phyloP scores from a whole-genome alignment of 148 eudicot genomes.

The Rhododendron williamsianum region DNA sequence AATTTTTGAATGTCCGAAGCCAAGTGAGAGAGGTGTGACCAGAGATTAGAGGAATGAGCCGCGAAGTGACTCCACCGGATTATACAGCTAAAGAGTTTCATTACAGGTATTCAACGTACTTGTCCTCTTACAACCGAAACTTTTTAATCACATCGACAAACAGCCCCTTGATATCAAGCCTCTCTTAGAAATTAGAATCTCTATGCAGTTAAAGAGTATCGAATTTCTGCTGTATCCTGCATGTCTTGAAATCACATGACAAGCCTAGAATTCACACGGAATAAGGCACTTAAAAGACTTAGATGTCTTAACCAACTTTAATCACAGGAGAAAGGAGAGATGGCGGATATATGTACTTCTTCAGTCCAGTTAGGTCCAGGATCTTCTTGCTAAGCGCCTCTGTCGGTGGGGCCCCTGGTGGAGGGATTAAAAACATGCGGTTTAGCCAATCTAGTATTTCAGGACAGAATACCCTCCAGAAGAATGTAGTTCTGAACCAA shows the following conservation, averaged over 20 bases:
- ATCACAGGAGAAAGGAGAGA: conserved; percentile 26
- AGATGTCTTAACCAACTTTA: conserved; percentile 4
- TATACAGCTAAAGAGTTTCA: neutral
- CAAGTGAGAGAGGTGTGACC: neutral
- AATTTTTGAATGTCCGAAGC: neutral
- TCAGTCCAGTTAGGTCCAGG: conserved; percentile 42
- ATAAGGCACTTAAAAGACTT: neutral
- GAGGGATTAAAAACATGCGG: conserved; percentile 22
- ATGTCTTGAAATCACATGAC: neutral
- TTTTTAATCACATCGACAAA: neutral
- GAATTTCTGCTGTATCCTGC: neutral
- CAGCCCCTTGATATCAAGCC: neutral
- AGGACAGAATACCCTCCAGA: conserved; percentile 36
- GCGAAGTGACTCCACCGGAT: neutral
- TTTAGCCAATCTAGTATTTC: conserved; percentile 35
- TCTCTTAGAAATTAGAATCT: neutral
- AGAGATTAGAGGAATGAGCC: neutral
- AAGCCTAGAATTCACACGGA: neutral
- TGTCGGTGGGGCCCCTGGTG: conserved; percentile 30
- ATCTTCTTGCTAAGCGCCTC: conserved; percentile 44
- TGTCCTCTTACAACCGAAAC: neutral
- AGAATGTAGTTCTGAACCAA: conserved; percentile 15
- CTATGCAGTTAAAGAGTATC: neutral
- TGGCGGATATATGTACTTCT: conserved; percentile 32
- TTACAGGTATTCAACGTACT: neutral